phyloP scores from a whole-genome alignment of 2,329 filamentous ascomycete genomes.

The Thielaviopsis ethacetica region DNA sequence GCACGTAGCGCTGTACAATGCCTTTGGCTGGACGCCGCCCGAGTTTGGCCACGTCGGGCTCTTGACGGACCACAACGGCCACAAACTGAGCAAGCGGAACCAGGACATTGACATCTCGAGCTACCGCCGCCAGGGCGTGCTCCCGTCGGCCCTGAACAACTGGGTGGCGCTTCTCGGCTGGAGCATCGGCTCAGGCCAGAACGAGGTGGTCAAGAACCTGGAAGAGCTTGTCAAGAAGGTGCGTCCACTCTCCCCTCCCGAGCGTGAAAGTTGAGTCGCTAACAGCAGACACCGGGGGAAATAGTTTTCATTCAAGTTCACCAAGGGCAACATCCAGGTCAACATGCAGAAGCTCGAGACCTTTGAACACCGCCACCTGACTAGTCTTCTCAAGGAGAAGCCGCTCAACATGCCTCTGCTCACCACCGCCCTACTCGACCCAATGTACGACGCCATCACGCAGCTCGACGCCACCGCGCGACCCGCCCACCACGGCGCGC shows the following conservation, averaged over 20 bases:
- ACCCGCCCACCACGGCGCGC: neutral
- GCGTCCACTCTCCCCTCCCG: conserved; percentile 21
- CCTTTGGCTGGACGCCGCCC: conserved; percentile 58
- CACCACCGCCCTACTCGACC: conserved; percentile 10
- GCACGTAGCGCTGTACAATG: conserved; percentile 53
- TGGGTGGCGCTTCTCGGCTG: conserved; percentile 78
- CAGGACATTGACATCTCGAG: conserved; percentile 31
- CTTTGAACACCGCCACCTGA: conserved; percentile 53
- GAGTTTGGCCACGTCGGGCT: conserved; percentile 69
- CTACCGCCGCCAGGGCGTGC: conserved; percentile 29
- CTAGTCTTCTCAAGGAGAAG: conserved; percentile 18
- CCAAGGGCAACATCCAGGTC: conserved; percentile 75
- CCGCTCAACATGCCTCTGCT: conserved; percentile 9
- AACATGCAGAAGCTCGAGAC: conserved; percentile 64
- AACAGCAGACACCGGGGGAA: conserved; percentile 12
- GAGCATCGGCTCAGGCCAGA: conserved; percentile 42
- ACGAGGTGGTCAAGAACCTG: conserved; percentile 54
- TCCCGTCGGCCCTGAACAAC: conserved; percentile 45
- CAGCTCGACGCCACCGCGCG: neutral
- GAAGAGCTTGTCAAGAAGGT: conserved; percentile 54
- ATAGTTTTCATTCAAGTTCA: conserved; percentile 74
- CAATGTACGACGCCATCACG: conserved; percentile 8
- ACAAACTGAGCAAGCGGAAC: conserved; percentile 79
- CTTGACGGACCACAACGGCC: conserved; percentile 48
- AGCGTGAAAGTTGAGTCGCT: no score